Conservation (phyloP, 306 rosid genomes). For the Potentilla sterilis region DNA sequence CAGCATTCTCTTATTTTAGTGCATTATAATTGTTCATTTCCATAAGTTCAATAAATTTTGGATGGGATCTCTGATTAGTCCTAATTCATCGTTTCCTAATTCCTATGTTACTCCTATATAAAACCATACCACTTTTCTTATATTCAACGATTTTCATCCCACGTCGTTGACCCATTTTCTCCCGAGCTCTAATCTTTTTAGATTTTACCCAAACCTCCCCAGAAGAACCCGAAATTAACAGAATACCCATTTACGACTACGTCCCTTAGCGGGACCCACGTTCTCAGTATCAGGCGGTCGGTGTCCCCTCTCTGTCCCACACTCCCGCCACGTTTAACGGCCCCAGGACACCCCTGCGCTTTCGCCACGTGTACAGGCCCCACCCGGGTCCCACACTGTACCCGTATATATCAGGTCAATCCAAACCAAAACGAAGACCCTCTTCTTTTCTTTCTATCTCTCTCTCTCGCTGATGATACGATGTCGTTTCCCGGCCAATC, state of each 20-base stretch:
- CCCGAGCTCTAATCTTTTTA: background rate
- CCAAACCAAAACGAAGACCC: background rate
- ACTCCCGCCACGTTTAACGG: background rate
- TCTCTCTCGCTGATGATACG: background rate
- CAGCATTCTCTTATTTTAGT: no score
- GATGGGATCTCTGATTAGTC: no score
- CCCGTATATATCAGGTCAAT: background rate
- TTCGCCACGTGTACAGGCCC: background rate
- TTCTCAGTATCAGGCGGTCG: background rate
- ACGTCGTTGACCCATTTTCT: background rate
- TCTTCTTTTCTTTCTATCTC: no score
- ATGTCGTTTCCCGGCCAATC: constrained; percentile 30
- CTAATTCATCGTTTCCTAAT: no score
- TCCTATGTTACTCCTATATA: no score
- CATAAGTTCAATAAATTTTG: no score
- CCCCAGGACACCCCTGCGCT: no score
- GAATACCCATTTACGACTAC: background rate
- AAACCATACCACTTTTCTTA: no score
- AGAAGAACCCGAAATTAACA: background rate
- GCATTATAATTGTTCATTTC: no score
- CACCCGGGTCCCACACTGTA: background rate
- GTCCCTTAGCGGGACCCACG: background rate
- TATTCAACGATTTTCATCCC: background rate
- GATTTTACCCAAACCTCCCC: background rate
- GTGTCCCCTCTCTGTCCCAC: background rate